Evolutionary conservation across 2,329 filamentous ascomycete genomes (phyloP), one percentile per base, ranked within the genome.

Genomic region (Knufia petricola): DNA sequence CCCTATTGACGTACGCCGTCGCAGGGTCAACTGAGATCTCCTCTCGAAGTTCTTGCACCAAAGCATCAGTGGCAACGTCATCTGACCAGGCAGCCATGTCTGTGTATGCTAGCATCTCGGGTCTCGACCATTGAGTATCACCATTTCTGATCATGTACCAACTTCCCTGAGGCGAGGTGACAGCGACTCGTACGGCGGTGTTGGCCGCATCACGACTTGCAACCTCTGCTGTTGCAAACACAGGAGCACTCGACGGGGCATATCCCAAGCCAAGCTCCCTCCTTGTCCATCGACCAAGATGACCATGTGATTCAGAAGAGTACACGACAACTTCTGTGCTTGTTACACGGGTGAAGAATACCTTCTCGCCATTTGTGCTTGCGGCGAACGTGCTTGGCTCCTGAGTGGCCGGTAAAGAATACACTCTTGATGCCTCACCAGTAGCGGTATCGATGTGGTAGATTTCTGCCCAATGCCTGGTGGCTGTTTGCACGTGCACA

Each of bases 91-190:
- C 78, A 31, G 87, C 89, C 46, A 86, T 82, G 21, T 87, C 74
- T n/a, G 80, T 81, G 38, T 82, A 82, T n/a, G 84, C 82, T 45
- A 98, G 70, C 3, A 85, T 84, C 65, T 98, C 92, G 7, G 81
- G 79, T 20, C 92, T 80, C 38, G 77, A 77, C 92, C 92, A 98
- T 32, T 79, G 79, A 6, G 80, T 61, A 49, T 84, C 83, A 12
- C 89, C 88, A 61, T 95, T 94, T 50, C 85, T 82, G 38, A 95
- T 73, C 45, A 96, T 71, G 20, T 83, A 72, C 87, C 89, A 95
- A 59, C 95, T 85, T 65, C 79, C 76, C 40, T 75, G 75, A 28
- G 73, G 64, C 67, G 79, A 59, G 4, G 87, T 73, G 17, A 85
- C 71, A 2, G 87, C 89, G 24, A 84, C 81, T 48, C 92, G 77